Evolutionary conservation across 2,329 filamentous ascomycete species (phyloP), one percentile per base, ranked within the genome.

Genomic region (Arthroderma uncinatum): DNA sequence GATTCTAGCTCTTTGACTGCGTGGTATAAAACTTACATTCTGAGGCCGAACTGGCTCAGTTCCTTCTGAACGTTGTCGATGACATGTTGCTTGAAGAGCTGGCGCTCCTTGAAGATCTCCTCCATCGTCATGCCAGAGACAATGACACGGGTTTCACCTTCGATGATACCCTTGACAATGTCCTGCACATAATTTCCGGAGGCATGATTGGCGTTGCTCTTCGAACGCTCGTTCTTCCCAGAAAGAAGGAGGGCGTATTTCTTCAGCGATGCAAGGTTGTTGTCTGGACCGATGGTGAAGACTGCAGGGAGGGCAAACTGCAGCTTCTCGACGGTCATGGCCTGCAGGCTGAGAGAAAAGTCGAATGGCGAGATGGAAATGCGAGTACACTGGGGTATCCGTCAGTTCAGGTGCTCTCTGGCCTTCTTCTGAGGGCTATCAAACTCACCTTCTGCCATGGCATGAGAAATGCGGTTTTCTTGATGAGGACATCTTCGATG

Each of bases 41-140:
- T 82, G 8, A 93, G 77, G 58, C 89, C 89, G 65, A 94, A 92
- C 64, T 91, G 85, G 62, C 85, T 79, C 1, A 95, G 79, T 69
- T 94, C 89, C 58, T 80, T 80, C 68, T 91, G 86, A 58, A 92
- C 88, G 68, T 88, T 87, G 62, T 78, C 77, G 71, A 85, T 86
- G 64, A 87, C 85, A 62, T 86, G 83, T 63, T 79, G 80, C 75
- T 92, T 89, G 76, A 90, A 90, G 44, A 86, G 76, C 63, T 87
- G 84, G 34, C 87, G 78, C 71, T 88, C 84, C 59, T 83, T 85
- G 71, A 91, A 91, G 59, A 94, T 87, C 71, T 93, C 88, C 68
- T 92, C 88, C 86, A 93, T 92, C n/a, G 87, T 91, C 87, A 94
- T 92, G 64, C 82, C 85, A 0, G 84, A 88, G 42, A 94, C 87